Evolutionary conservation across 164 flowering plant genomes (phyloP), one percentile per base, ranked within the genome.

Genomic region (Vitis riparia): DNA sequence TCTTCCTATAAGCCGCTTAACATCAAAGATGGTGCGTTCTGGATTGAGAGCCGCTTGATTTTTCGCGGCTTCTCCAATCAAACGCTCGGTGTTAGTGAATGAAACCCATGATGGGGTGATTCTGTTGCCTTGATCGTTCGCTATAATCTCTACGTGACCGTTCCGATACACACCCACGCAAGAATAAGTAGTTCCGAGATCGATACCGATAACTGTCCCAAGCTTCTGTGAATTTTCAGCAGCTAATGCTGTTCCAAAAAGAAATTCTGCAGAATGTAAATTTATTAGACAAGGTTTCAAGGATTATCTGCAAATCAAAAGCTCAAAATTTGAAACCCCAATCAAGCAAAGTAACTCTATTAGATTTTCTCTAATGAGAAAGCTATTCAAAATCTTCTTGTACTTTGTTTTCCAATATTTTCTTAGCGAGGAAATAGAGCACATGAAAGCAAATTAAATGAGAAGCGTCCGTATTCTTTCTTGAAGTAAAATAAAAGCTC

Each of bases 31-130:
- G 2, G 87, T 86, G 2, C 87, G 77, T 57, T 82, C 84, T 0
- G 86, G 60, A 27, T 86, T 86, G 19, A 75, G 55, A 16, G 86
- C 65, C 23, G 85, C 86, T 65, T 84, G 87, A 64, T 86, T 86
- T 82, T 86, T 86, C 1, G 89, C 89, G 10, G 87, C 87, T 66
- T 83, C 89, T 55, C 84, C 85, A 5, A 81, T 83, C 47, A 84
- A 67, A 70, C 84, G 79, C 73, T 84, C 85, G 23, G 80, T 63
- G 19, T 84, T 85, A 0, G 85, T 79, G 73, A 84, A 84, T 2
- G 85, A 85, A 5, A 84, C 87, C 85, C 83, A 80, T 1, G 85
- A 84, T 0, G 87, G 87, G 19, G 87, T 84, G 71, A 84, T 79
- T 48, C 87, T 67, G 68, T 84, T 84, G 2, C 87, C 87, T 79